Percentiles rank a stretch among this genome's conserved stretches.
Conservation (phyloP, 2,329 filamentous ascomycete genomes). For the Knoxdaviesia proteae region DNA sequence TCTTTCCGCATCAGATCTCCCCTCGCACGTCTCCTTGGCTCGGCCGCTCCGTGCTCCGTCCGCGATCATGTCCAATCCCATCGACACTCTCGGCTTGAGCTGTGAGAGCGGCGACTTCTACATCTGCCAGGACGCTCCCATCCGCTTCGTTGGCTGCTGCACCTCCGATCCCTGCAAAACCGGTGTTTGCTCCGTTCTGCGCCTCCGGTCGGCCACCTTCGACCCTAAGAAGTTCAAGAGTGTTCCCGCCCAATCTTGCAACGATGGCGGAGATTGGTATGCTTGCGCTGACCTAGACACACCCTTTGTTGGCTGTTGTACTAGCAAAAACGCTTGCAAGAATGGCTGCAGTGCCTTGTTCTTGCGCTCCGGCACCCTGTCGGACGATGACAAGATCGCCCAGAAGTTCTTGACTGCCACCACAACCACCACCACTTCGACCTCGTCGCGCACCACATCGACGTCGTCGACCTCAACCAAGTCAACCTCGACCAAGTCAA, state of each 20-base stretch:
- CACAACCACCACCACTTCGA: neutral
- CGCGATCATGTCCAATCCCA: too few relatives aligned
- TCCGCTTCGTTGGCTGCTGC: neutral
- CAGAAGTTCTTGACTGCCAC: neutral
- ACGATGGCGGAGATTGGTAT: neutral
- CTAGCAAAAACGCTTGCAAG: neutral
- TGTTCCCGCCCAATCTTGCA: neutral
- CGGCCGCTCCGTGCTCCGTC: too few relatives aligned
- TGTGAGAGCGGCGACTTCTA: neutral
- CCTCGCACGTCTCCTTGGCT: too few relatives aligned
- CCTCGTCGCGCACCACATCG: neutral
- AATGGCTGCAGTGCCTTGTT: neutral
- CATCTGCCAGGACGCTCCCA: neutral
- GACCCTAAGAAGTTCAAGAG: neutral
- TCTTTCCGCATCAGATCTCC: too few relatives aligned
- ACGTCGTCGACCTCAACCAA: neutral
- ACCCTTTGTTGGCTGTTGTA: neutral
- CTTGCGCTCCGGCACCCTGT: neutral
- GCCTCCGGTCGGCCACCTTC: neutral
- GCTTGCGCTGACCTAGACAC: neutral
- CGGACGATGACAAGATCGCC: neutral
- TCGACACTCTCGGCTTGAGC: too few relatives aligned
- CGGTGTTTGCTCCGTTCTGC: neutral
- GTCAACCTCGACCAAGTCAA: neutral
- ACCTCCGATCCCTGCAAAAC: neutral